A percentile compares a stretch with the other conserved stretches of the same genome.
phyloP scores from a whole-genome alignment of 169 alveolate genomes.

The Theileria luwenshuni region DNA sequence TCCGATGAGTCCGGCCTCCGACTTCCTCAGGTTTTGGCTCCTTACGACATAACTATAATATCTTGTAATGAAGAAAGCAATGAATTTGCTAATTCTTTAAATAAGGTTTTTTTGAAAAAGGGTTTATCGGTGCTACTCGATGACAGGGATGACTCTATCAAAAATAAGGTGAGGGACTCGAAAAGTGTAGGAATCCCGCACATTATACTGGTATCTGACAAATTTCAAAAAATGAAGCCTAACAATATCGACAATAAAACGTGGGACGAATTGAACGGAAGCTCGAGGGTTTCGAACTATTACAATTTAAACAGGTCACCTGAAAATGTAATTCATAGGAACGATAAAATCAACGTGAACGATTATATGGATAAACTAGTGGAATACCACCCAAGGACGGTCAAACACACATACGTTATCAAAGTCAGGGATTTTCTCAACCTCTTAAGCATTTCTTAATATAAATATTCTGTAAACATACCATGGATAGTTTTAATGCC shows the following conservation, averaged over 20 bases:
- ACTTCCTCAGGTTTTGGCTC: slow-evolving; percentile 57
- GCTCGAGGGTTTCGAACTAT: slow-evolving; percentile 33
- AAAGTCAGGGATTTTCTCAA: slow-evolving; percentile 26
- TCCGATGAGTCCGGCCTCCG: slow-evolving; percentile 52
- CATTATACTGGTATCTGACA: slow-evolving; percentile 20
- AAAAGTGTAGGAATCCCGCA: slow-evolving; percentile 56
- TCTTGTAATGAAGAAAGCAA: slow-evolving; percentile 24
- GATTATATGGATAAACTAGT: not conserved
- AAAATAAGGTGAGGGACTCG: slow-evolving; percentile 38
- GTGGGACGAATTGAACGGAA: slow-evolving; percentile 11
- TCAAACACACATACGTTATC: slow-evolving; percentile 20
- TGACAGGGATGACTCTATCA: slow-evolving; percentile 35
- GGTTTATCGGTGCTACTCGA: slow-evolving; percentile 56
- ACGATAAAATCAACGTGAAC: not conserved
- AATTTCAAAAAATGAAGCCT: not conserved
- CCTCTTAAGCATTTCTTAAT: slow-evolving; percentile 21
- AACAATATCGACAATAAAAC: not conserved
- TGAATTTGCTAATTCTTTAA: not conserved
- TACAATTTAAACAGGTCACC: slow-evolving; percentile 45
- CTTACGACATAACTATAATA: slow-evolving; percentile 49
- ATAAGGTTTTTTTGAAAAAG: slow-evolving; percentile 2
- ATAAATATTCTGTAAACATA: not conserved
- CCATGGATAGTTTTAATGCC: not conserved
- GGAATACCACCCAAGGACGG: slow-evolving; percentile 24
- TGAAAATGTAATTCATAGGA: slow-evolving; percentile 1